These are phyloP conservation scores for Saururus chinensis DNA, from an alignment of 164 flowering plant species.

Conservation along the genomic window DNA sequence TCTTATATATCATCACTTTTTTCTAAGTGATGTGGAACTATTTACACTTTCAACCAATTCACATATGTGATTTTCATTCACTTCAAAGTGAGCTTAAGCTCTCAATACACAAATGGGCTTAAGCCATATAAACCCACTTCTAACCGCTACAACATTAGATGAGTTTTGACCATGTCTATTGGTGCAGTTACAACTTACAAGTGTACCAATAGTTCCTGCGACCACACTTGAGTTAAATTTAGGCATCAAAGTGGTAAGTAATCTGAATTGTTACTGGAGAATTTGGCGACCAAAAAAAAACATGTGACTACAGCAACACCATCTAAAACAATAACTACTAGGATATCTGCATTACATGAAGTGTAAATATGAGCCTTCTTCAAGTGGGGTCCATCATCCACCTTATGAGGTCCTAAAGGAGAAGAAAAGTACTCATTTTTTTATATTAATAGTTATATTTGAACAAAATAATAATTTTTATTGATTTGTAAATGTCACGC, in stretches of 20 bases:
- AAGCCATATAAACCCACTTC: too few relatives aligned
- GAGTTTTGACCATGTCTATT: slow-evolving; percentile 80
- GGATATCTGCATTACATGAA: slow-evolving; percentile 39
- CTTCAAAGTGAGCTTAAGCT: too few relatives aligned
- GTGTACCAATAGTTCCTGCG: slow-evolving; percentile 65
- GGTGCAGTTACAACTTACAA: slow-evolving; percentile 82
- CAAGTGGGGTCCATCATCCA: slow-evolving; percentile 62
- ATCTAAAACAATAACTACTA: slow-evolving; percentile 5
- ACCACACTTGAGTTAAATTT: slow-evolving; percentile 57
- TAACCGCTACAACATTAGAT: slow-evolving; percentile 82
- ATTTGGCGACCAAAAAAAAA: too few relatives aligned
- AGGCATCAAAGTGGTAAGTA: too few relatives aligned
- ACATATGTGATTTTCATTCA: too few relatives aligned
- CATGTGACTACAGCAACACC: too few relatives aligned
- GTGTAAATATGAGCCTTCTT: slow-evolving; percentile 80
- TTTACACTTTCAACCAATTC: too few relatives aligned
- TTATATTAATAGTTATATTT: slow-evolving; percentile 35
- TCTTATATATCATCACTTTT: too few relatives aligned
- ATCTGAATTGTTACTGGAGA: background rate
- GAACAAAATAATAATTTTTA: slow-evolving; percentile 17
- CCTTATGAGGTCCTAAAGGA: slow-evolving; percentile 43
- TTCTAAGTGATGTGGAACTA: too few relatives aligned
- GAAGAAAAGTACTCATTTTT: too few relatives aligned
- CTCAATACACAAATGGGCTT: slow-evolving; percentile 42
- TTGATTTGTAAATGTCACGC: too few relatives aligned